phyloP scores from a whole-genome alignment of 805 yeast species.

The Wickerhamiella shivajii region DNA sequence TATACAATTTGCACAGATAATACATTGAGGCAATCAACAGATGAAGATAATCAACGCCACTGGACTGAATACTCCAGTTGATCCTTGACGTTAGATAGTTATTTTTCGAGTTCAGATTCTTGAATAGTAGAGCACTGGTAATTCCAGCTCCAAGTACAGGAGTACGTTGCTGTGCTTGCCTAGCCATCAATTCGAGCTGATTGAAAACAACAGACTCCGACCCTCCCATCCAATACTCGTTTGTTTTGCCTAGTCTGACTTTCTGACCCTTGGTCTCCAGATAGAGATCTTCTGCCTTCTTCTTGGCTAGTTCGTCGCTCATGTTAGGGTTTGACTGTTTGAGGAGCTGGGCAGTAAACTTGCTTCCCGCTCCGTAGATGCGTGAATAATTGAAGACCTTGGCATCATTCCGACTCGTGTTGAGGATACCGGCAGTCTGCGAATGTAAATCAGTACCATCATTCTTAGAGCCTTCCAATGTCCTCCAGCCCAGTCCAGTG shows the following conservation, averaged over 20 bases:
- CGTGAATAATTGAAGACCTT: slow-evolving; percentile 93
- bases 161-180: slow-evolving; percentile 64
- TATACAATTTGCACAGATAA: slow-evolving; percentile 49
- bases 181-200: slow-evolving; percentile 73
- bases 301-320: slow-evolving; percentile 48
- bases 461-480: slow-evolving; percentile 82
- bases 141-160: slow-evolving; percentile 91
- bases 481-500: slow-evolving; percentile 98
- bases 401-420: slow-evolving; percentile 82
- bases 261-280: slow-evolving; percentile 65
- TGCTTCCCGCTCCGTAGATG: slow-evolving; percentile 93
- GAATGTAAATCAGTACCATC: slow-evolving; percentile 93
- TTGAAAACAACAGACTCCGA: slow-evolving; percentile 88
- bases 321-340: slow-evolving; percentile 68
- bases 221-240: slow-evolving; percentile 49
- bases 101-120: slow-evolving; percentile 43
- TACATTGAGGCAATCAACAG: slow-evolving; percentile 76
- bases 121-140: slow-evolving; percentile 61
- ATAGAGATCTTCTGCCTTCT: slow-evolving; percentile 54
- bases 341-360: slow-evolving; percentile 71
- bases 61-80: slow-evolving; percentile 96
- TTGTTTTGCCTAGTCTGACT: slow-evolving; percentile 20
- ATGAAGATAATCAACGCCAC: slow-evolving; percentile 94
- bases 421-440: slow-evolving; percentile 78
- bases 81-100: slow-evolving; percentile 73